Evolutionary conservation across 2,329 filamentous ascomycete genomes (phyloP).

Genomic region (Fusarium sp.): DNA sequence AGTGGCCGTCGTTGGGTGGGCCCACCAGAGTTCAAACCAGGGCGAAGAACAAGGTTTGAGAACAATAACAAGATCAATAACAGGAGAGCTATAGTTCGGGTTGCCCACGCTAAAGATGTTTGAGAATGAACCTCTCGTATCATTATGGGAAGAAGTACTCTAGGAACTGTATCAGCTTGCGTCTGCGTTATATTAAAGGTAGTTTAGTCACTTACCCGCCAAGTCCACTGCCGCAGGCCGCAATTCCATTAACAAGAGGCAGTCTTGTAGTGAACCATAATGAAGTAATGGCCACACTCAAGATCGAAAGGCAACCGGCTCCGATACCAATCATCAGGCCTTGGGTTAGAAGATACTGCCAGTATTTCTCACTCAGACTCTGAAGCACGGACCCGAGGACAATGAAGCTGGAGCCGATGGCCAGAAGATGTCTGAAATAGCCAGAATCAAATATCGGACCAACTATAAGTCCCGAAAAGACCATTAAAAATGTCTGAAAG

Average conservation of each 20-base stretch:
- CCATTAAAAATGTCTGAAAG: slow-evolving; percentile 43
- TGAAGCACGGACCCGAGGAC: slow-evolving; percentile 39
- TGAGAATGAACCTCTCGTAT: slow-evolving; percentile 20
- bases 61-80: slow-evolving; percentile 15
- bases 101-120: slow-evolving; percentile 28
- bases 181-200: rapidly evolving
- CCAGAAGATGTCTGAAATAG: slow-evolving; percentile 37
- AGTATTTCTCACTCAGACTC: slow-evolving; percentile 64
- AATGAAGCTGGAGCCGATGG: slow-evolving; percentile 31
- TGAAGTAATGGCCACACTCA: slow-evolving; percentile 78
- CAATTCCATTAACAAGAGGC: slow-evolving; percentile 82
- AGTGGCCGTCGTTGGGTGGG: slow-evolving; percentile 19
- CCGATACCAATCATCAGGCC: slow-evolving; percentile 78
- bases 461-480: slow-evolving; percentile 42
- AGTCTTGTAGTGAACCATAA: slow-evolving; percentile 81
- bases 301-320: slow-evolving; percentile 82
- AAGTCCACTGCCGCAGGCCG: slow-evolving; percentile 77
- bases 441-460: slow-evolving; percentile 43
- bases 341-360: slow-evolving; percentile 84
- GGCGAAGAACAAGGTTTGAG: slow-evolving; percentile 28
- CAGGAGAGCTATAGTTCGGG: slow-evolving; percentile 28
- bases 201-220: slow-evolving; percentile 60
- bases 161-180: neutral
- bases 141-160: slow-evolving; percentile 43
- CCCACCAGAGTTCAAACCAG: neutral